Percentiles rank a stretch among this genome's conserved stretches.
Conservation (phyloP, 352 stramenopile genomes). For the Saprolegnia parasitica region DNA sequence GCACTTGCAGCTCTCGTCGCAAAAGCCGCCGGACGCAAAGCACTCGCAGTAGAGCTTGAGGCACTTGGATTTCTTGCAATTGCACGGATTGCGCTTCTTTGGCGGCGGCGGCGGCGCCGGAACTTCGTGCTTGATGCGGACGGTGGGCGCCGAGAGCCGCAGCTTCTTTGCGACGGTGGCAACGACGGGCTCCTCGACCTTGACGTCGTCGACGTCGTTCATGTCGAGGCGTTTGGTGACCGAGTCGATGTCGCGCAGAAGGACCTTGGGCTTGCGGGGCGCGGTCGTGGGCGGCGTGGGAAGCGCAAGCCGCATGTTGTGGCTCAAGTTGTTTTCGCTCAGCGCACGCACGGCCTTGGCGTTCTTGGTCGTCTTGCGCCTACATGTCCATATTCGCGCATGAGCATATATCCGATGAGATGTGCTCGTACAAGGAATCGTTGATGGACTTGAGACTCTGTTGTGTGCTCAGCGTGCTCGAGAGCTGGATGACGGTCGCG, state of each 20-base stretch:
- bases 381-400: background rate
- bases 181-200: background rate
- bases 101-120: background rate
- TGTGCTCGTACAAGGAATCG: constrained; percentile 53
- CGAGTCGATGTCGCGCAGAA: background rate
- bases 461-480: constrained; percentile 43
- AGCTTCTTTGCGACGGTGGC: constrained; percentile 7
- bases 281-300: background rate
- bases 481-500: constrained; percentile 77
- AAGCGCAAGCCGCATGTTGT: background rate
- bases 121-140: background rate
- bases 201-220: background rate
- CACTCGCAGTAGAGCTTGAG: constrained; percentile 97
- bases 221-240: constrained; percentile 9
- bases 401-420: constrained; percentile 19
- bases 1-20: constrained; percentile 91
- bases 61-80: constrained; percentile 97
- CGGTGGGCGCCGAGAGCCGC: background rate
- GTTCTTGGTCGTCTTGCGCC: constrained; percentile 20
- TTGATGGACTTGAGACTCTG: constrained; percentile 74
- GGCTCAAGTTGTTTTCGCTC: background rate
- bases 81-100: constrained; percentile 83
- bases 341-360: constrained; percentile 16
- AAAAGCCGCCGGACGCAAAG: constrained; percentile 90
- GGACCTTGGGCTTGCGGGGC: background rate